Percentiles rank a stretch among this genome's conserved stretches.
Conservation (phyloP, 306 rosid species). For the Vigna mungo region DNA sequence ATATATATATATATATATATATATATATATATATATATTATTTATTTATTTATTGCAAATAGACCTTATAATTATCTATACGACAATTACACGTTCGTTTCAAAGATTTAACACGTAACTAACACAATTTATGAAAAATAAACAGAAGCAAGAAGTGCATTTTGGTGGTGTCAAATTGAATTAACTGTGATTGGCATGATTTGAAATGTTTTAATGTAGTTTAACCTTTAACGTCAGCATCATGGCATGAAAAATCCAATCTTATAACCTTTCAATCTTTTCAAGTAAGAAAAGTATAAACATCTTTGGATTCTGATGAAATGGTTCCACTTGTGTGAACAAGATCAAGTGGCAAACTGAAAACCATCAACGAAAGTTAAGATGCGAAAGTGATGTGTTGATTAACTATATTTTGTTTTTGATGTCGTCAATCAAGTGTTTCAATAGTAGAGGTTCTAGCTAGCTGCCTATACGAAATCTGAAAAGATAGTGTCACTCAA, state of each 20-base stretch:
- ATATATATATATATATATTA: too few species aligned
- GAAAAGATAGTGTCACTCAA: neutral
- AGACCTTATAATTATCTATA: too few species aligned
- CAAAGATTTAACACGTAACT: neutral
- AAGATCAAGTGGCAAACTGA: neutral
- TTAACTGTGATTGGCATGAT: neutral
- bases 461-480: neutral
- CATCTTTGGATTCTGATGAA: neutral
- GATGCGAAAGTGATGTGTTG: neutral
- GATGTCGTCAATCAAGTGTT: neutral
- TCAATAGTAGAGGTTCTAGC: too few species aligned
- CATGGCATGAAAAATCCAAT: constrained; percentile 25
- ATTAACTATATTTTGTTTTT: neutral
- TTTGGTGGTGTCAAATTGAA: neutral
- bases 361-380: neutral
- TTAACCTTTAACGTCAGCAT: neutral
- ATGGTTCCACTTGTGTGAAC: constrained; percentile 13
- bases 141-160: neutral
- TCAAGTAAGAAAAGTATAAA: neutral
- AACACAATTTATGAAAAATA: neutral
- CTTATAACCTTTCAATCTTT: neutral
- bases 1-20: too few species aligned
- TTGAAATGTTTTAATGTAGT: constrained; percentile 34
- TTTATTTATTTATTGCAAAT: too few species aligned
- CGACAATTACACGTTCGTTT: too few species aligned